Evolutionary conservation across 2,329 filamentous ascomycete genomes (phyloP).

Genomic region (Fusarium sp.): DNA sequence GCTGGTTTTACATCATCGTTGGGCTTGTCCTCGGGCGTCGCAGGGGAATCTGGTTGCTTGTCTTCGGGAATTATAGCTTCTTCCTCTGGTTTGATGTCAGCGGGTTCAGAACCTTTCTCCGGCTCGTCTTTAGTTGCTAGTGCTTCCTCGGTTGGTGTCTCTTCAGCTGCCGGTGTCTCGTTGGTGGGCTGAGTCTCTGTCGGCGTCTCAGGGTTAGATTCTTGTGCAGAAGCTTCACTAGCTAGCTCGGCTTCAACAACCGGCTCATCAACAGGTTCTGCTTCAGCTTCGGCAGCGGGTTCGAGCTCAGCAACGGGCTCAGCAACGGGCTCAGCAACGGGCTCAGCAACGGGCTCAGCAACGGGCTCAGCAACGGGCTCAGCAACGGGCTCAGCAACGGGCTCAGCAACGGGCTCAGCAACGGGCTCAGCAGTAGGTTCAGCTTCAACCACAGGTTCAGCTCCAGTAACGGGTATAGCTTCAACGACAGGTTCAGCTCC

Average conservation of each 20-base stretch:
- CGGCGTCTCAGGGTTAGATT: constrained; percentile 6
- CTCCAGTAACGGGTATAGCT: no score
- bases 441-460: no score
- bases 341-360: no score
- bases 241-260: constrained; percentile 5
- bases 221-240: constrained; percentile 2
- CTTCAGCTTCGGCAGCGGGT: no score
- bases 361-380: no score
- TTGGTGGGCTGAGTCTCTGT: constrained; percentile 11
- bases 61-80: constrained; percentile 33
- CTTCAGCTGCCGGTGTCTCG: constrained; percentile 10
- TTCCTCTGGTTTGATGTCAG: constrained; percentile 33
- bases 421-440: no score
- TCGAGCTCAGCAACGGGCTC: no score
- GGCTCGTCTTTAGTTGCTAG: constrained; percentile 20
- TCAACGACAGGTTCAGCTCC: background rate
- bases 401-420: no score
- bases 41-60: constrained; percentile 22
- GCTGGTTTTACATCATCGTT: constrained; percentile 28
- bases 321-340: no score
- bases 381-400: no score
- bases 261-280: background rate
- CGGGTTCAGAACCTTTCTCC: constrained; percentile 23
- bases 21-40: constrained; percentile 23
- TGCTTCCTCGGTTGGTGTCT: constrained; percentile 15